phyloP scores from a whole-genome alignment of 768 basidiomycete species.

The Cystobasidium tubakii region DNA sequence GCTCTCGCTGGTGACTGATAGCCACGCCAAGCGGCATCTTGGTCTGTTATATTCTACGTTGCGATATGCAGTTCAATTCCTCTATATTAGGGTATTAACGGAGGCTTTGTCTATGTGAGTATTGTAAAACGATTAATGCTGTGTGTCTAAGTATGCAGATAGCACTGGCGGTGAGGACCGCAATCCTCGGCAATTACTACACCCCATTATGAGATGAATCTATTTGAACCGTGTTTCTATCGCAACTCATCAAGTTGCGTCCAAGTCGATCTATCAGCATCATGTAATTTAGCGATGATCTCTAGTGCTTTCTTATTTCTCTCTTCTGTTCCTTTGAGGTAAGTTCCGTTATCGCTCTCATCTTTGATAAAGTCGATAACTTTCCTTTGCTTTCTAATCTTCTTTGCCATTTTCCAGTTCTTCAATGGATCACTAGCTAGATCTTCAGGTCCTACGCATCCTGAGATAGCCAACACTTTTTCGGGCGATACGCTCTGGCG shows the following conservation, averaged over 20 bases:
- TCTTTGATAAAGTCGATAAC: background rate
- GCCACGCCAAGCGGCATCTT: too few relatives aligned
- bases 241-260: conserved; percentile 15
- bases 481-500: conserved; percentile 1
- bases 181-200: too few relatives aligned
- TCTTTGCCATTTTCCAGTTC: conserved; percentile 24
- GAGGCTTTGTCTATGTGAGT: too few relatives aligned
- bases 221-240: too few relatives aligned
- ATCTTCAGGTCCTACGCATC: conserved; percentile 22
- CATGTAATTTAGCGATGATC: conserved; percentile 13
- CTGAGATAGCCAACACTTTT: conserved; percentile 3
- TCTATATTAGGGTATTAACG: too few relatives aligned
- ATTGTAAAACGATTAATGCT: too few relatives aligned
- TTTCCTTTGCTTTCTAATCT: background rate
- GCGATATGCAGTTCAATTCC: too few relatives aligned
- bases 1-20: too few relatives aligned
- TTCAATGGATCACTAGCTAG: background rate
- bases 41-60: too few relatives aligned
- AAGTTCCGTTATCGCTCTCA: conserved; percentile 1
- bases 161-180: too few relatives aligned
- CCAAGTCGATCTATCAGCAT: conserved; percentile 21
- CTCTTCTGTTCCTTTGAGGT: conserved; percentile 20
- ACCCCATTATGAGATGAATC: too few relatives aligned
- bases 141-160: too few relatives aligned
- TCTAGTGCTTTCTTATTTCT: conserved; percentile 23